Percentiles rank a stretch among this genome's conserved stretches.
phyloP scores from a whole-genome alignment of 2,329 filamentous ascomycete species.

The Cercospora sp. region DNA sequence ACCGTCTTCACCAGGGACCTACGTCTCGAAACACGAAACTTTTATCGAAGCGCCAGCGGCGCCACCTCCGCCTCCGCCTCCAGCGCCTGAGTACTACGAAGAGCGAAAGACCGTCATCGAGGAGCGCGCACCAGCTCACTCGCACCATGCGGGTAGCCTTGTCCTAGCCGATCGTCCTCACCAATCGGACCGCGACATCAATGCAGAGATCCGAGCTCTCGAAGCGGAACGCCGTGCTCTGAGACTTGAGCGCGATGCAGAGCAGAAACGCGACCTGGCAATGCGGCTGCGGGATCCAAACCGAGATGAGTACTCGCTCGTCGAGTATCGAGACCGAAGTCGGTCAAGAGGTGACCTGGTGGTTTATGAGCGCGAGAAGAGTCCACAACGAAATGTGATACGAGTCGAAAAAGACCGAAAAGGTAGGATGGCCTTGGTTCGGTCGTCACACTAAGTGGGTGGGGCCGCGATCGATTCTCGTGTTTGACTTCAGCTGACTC shows the following conservation, averaged over 20 bases:
- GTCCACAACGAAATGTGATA: constrained; percentile 55
- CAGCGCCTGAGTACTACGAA: constrained; percentile 35
- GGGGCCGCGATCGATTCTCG: constrained; percentile 4
- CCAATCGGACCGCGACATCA: constrained; percentile 62
- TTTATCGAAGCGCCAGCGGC: constrained; percentile 32
- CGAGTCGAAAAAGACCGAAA: constrained; percentile 86
- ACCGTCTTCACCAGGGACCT: constrained; percentile 30
- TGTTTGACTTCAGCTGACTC: constrained; percentile 20
- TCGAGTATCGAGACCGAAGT: constrained; percentile 54
- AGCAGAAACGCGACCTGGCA: constrained; percentile 43
- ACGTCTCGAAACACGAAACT: constrained; percentile 34
- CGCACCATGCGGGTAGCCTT: constrained; percentile 22
- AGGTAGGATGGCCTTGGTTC: constrained; percentile 91
- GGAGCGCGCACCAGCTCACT: constrained; percentile 30
- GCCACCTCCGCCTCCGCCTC: constrained; percentile 23
- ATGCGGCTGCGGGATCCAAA: constrained; percentile 45
- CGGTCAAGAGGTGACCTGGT: constrained; percentile 20
- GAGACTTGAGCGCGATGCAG: constrained; percentile 57
- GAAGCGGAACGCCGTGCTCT: constrained; percentile 61
- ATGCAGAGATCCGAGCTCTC: constrained; percentile 70
- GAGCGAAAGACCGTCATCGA: constrained; percentile 36
- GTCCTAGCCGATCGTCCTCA: constrained; percentile 20
- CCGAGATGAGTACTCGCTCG: constrained; percentile 49
- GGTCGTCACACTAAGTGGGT: constrained; percentile 55
- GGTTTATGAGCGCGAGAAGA: constrained; percentile 40